Evolutionary conservation across 805 yeast genomes (phyloP), one percentile per base, ranked within the genome.

Genomic region (Dipodascus geniculatus): DNA sequence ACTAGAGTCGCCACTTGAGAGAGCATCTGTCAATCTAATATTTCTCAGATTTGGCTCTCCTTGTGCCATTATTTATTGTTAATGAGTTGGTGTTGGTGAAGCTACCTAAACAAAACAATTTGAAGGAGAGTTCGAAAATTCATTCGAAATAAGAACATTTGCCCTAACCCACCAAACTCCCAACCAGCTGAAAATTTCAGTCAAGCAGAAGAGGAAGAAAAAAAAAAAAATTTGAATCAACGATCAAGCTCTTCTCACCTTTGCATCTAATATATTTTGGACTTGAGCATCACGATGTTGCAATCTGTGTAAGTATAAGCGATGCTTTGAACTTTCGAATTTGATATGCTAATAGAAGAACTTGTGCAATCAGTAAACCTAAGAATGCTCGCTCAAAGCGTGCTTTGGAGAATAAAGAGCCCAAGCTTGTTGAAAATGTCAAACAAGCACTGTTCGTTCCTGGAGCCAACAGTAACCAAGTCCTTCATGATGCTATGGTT

Each of bases 351-450:
- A 24, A n/a, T 48, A n/a, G n/a, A n/a, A n/a, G n/a, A n/a, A n/a
- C n/a, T 20, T n/a, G 22, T 14, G 20, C 42, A 23, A 16, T 22
- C 20, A 73, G 83, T 48, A 84, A 88, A 61, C 98, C 99, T 38
- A 90, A 89, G 73, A 93, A 84, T 65, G 96, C 96, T 53, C 88
- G 98, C 65, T 80, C 96, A 54, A 93, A 93, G 74, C 82, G 99
- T 70, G 98, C 96, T 3, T 67, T 90, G 58, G 96, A 89, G 58
- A 85, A 85, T 63, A 84, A 81, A 62, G 96, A 89, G 63, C 80
- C 97, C 52, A 91, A 89, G 71, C 69, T 88, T 49, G 85, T 85
- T 6, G 99, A 93, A 68, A 90, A 93, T 69, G 81, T 84, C 57
- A 93, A 93, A 70, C 78, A 81, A 53, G 97, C 96, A 0, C 76